Percentiles rank a stretch among this genome's conserved stretches.
phyloP scores from a whole-genome alignment of 441 rosid species.

The Bocquillonia castaneifolia region DNA sequence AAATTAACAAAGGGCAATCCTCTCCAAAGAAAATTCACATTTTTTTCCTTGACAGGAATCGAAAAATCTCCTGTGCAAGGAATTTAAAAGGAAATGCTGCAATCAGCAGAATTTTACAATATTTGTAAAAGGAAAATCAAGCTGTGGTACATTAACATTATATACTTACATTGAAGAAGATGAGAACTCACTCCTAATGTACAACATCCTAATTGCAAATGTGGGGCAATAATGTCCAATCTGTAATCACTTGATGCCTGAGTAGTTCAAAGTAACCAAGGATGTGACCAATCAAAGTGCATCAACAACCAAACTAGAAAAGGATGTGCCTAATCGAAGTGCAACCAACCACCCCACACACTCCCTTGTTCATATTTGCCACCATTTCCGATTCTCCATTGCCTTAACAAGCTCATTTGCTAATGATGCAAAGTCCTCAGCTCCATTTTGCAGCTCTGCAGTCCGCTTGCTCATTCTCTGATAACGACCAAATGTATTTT shows the following conservation, averaged over 20 bases:
- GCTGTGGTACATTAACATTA: background rate
- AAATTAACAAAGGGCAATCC: background rate
- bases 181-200: background rate
- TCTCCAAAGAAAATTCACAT: background rate
- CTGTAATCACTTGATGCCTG: background rate
- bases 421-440: conserved; percentile 63
- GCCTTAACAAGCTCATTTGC: conserved; percentile 62
- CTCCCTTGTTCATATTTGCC: conserved; percentile 25
- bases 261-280: background rate
- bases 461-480: conserved; percentile 59
- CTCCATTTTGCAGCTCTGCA: conserved; percentile 54
- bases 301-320: background rate
- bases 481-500: conserved; percentile 8
- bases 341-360: background rate
- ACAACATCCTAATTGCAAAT: background rate
- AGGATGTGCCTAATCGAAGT: too few species aligned
- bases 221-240: background rate
- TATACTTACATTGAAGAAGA: background rate
- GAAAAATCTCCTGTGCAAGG: background rate
- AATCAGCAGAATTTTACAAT: background rate
- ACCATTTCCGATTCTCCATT: conserved; percentile 72
- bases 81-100: background rate
- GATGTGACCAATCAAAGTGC: background rate
- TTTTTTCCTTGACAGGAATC: background rate
- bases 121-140: background rate